Conservation (phyloP, 2,329 filamentous ascomycete species). For the Diaporthe batatas region DNA sequence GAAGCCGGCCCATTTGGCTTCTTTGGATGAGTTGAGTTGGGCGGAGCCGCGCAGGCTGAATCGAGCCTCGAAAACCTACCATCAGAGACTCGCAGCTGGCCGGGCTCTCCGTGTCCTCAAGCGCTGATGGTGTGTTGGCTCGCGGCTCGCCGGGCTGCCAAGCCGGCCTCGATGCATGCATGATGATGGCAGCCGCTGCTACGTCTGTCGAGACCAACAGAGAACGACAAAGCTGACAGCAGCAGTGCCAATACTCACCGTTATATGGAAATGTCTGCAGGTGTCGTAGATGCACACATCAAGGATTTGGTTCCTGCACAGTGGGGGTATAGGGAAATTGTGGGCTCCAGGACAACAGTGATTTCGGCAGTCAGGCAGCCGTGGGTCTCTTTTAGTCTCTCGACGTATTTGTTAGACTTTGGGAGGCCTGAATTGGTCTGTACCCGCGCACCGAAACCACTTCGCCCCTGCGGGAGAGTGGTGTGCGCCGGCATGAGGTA, state of each 20-base stretch:
- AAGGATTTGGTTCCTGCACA: neutral
- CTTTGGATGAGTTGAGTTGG: too few species aligned
- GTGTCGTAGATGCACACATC: neutral
- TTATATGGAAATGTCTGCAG: neutral
- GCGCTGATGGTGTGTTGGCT: neutral
- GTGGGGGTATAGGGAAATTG: neutral
- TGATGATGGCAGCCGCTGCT: neutral
- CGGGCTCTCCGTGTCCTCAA: neutral
- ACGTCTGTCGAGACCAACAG: slow-evolving; percentile 1
- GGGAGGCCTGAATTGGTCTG: too few species aligned
- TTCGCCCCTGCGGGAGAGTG: neutral
- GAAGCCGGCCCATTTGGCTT: too few species aligned
- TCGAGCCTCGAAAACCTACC: neutral
- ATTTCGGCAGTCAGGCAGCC: neutral
- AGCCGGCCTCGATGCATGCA: slow-evolving; percentile 1
- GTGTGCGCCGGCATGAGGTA: neutral
- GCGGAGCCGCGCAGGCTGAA: neutral
- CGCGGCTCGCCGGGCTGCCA: neutral
- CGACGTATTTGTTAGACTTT: neutral
- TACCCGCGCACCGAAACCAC: neutral
- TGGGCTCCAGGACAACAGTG: neutral
- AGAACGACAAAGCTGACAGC: slow-evolving; percentile 8
- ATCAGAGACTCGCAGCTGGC: neutral
- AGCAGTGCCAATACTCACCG: neutral
- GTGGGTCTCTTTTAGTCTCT: neutral